phyloP scores from a whole-genome alignment of 2,329 filamentous ascomycete species.

The Torrubiella hemipterigena region DNA sequence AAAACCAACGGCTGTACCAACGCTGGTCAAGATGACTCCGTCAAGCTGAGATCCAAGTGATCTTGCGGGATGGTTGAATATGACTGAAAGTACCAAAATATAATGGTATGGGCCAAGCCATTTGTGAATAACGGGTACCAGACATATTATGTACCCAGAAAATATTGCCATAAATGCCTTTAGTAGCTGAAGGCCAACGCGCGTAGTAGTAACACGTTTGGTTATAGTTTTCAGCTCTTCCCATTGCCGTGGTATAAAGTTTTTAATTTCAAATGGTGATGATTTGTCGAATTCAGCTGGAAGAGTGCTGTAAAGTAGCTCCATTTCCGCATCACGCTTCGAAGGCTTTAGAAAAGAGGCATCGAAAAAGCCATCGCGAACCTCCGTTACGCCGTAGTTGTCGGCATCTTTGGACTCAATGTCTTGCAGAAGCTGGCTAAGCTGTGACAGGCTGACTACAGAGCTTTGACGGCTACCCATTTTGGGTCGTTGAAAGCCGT shows the following conservation, averaged over 20 bases:
- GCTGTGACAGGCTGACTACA: constrained; percentile 17
- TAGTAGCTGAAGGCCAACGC: constrained; percentile 35
- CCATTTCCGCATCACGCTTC: constrained; percentile 19
- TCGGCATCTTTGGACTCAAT: constrained; percentile 21
- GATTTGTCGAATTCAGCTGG: constrained; percentile 32
- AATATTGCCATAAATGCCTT: constrained; percentile 47
- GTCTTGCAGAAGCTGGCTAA: constrained; percentile 20
- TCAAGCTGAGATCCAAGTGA: constrained; percentile 46
- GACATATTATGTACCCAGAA: constrained; percentile 41
- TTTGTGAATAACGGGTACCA: constrained; percentile 32
- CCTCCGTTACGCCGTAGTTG: constrained; percentile 29
- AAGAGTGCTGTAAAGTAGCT: constrained; percentile 30
- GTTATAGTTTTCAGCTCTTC: constrained; percentile 28
- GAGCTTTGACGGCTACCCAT: constrained; percentile 14
- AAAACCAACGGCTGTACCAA: constrained; percentile 40
- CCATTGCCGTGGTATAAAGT: constrained; percentile 35
- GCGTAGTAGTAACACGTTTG: constrained; percentile 30
- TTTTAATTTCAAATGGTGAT: constrained; percentile 31
- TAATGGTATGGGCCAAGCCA: constrained; percentile 43
- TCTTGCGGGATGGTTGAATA: constrained; percentile 45
- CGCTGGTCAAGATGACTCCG: constrained; percentile 37
- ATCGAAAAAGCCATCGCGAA: constrained; percentile 35
- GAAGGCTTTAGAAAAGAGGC: constrained; percentile 32
- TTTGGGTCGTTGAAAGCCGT: constrained; percentile 4
- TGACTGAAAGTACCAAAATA: constrained; percentile 42